Evolutionary conservation across 1,284 basidiomycete genomes (phyloP).

Genomic region (Inonotus hispidus): DNA sequence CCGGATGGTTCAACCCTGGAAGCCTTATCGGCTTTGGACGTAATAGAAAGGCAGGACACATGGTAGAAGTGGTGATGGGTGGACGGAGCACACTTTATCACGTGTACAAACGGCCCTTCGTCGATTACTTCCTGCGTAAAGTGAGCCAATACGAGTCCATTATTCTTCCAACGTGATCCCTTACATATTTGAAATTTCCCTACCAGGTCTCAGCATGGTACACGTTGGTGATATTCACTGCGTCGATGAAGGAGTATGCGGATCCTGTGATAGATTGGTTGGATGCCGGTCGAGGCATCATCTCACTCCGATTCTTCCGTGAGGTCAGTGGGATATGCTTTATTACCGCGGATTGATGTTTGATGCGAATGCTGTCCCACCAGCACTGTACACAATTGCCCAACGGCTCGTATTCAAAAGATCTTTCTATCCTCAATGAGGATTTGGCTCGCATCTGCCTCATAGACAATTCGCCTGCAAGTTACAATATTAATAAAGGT

Average conservation of each 20-base stretch:
- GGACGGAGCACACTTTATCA: slow-evolving; percentile 92
- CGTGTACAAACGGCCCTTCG: slow-evolving; percentile 97
- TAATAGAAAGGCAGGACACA: slow-evolving; percentile 75
- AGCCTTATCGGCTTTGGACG: slow-evolving; percentile 37
- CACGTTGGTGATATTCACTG: slow-evolving; percentile 97
- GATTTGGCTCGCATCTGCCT: slow-evolving; percentile 91
- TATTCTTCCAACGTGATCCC: background rate
- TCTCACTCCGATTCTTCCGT: slow-evolving; percentile 85
- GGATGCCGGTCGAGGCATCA: slow-evolving; percentile 89
- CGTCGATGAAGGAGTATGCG: slow-evolving; percentile 98
- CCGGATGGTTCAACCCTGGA: slow-evolving; percentile 60
- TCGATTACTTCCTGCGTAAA: slow-evolving; percentile 93
- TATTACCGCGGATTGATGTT: background rate
- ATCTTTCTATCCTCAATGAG: slow-evolving; percentile 80
- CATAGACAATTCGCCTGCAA: slow-evolving; percentile 94
- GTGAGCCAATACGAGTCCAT: slow-evolving; percentile 39
- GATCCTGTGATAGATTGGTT: slow-evolving; percentile 99
- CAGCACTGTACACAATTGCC: slow-evolving; percentile 88
- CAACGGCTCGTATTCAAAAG: slow-evolving; percentile 94
- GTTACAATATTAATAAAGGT: slow-evolving; percentile 93
- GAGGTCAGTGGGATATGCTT: slow-evolving; percentile 54
- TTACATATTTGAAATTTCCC: background rate
- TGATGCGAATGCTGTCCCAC: slow-evolving; percentile 6
- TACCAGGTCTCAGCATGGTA: slow-evolving; percentile 94
- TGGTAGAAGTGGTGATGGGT: slow-evolving; percentile 93